Evolutionary conservation across 192 early-diverging fungal species (phyloP).

Genomic region (Chytriomyces sp.): DNA sequence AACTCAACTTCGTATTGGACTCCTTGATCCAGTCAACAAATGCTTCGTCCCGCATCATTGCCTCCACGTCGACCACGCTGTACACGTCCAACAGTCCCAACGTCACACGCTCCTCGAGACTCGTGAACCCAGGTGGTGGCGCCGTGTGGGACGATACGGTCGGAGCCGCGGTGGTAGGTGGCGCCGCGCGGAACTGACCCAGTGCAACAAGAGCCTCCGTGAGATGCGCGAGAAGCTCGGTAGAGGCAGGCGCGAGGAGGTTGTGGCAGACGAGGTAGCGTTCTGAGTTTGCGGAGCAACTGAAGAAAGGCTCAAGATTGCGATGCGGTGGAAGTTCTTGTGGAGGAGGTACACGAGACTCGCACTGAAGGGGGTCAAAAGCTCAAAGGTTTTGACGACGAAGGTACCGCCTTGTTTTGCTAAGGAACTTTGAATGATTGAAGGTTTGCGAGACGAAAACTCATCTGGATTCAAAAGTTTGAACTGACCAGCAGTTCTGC

Average conservation of each 20-base stretch:
- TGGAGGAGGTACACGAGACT: constrained; percentile 71
- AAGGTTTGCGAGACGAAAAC: no score
- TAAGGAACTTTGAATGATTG: constrained; percentile 57
- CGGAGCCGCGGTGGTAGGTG: background rate
- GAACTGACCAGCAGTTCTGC: constrained; percentile 64
- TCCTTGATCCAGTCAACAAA: constrained; percentile 67
- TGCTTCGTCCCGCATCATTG: constrained; percentile 51
- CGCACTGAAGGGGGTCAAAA: constrained; percentile 66
- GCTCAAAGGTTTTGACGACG: constrained; percentile 77
- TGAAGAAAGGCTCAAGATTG: constrained; percentile 73
- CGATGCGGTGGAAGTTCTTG: constrained; percentile 62
- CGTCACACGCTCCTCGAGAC: constrained; percentile 25
- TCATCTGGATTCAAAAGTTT: no score
- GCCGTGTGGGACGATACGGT: constrained; percentile 25
- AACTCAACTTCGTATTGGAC: constrained; percentile 61
- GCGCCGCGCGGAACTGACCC: constrained; percentile 38
- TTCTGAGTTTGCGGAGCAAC: constrained; percentile 76
- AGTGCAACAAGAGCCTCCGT: constrained; percentile 46
- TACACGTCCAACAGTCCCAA: constrained; percentile 44
- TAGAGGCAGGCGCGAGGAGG: constrained; percentile 31
- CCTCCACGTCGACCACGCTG: constrained; percentile 49
- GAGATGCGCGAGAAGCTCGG: constrained; percentile 48
- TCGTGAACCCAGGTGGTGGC: constrained; percentile 34
- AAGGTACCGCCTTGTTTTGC: constrained; percentile 69
- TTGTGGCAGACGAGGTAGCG: constrained; percentile 59